Evolutionary conservation across 352 stramenopile species (phyloP), one percentile per base, ranked within the genome.

Genomic region (Globisporangium abappressorium): DNA sequence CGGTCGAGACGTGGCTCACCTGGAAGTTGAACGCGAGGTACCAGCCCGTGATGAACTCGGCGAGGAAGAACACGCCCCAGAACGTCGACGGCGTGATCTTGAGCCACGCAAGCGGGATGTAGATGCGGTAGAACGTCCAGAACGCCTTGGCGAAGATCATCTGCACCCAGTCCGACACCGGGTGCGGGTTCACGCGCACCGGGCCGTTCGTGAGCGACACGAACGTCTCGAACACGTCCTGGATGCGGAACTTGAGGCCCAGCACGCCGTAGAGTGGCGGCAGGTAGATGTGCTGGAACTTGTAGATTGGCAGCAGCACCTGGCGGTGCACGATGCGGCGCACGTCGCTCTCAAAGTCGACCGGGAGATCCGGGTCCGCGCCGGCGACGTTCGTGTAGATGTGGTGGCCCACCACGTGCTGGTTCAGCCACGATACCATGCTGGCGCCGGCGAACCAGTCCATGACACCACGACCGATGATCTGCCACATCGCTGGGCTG

Each of bases 361-460:
- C 88, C 4, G 96, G 95, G 18, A 98, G 80, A 71, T 98, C 95
- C 6, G 95, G 95, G 78, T 98, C 95, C 4, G 91, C 88, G 28
- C 93, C 89, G 12, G 93, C 79, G 14, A 98, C 89, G 78, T 98
- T 98, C 47, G 95, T 98, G 83, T 97, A 98, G 66, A 95, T 94
- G 81, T 98, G 95, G 79, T 98, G 95, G 57, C 92, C 95, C 66
- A 98, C 93, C 6, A 97, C 94, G 82, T 98, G 95, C 79, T 98
- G 95, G 72, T 98, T 96, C 41, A 98, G 87, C 94, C 92, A 98
- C 79, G 86, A 97, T 65, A 90, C 78, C 88, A 96, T 97, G 80
- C 80, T 95, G n/a, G 86, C 88, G 34, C 92, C 93, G 20, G 91
- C 85, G 36, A 97, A 94, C 84, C 92, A 97, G 76, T 98, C 92